A percentile compares a stretch with the other conserved stretches of the same genome.
Conservation (phyloP, 2,329 filamentous ascomycete genomes). For the Claviceps purpurea region DNA sequence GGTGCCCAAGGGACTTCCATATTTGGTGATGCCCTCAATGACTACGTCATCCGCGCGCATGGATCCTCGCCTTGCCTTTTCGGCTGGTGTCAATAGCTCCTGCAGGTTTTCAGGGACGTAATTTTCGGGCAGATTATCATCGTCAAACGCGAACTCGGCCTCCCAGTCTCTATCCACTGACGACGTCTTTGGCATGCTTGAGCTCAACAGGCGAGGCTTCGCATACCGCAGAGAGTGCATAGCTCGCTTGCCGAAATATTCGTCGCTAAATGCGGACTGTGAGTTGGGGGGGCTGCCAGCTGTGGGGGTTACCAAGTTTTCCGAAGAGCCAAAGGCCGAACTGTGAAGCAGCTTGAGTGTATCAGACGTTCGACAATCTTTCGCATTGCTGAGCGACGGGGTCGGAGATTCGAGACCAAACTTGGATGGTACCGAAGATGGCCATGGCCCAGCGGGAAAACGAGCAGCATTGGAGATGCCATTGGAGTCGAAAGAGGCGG, state of each 20-base stretch:
- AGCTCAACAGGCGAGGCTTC: constrained; percentile 54
- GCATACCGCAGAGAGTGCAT: constrained; percentile 56
- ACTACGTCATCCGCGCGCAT: constrained; percentile 39
- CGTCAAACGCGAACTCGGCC: constrained; percentile 65
- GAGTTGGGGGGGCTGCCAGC: constrained; percentile 34
- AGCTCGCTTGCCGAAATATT: constrained; percentile 56
- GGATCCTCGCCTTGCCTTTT: constrained; percentile 50
- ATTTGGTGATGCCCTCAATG: constrained; percentile 38
- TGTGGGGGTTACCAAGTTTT: constrained; percentile 43
- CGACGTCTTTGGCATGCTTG: constrained; percentile 52
- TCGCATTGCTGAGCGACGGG: constrained; percentile 52
- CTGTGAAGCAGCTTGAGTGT: constrained; percentile 51
- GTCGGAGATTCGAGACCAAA: constrained; percentile 83
- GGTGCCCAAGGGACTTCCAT: constrained; percentile 45
- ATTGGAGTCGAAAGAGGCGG: constrained; percentile 91
- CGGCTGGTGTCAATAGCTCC: constrained; percentile 52
- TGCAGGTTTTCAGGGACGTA: constrained; percentile 64
- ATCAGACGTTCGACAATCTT: constrained; percentile 47
- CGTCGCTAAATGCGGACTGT: constrained; percentile 39
- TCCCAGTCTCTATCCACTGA: constrained; percentile 54
- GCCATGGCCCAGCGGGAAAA: constrained; percentile 65
- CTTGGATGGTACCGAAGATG: constrained; percentile 81
- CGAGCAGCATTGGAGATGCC: constrained; percentile 84
- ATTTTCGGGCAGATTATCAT: constrained; percentile 32
- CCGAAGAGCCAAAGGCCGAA: constrained; percentile 54